Percentiles rank a stretch among this genome's conserved stretches.
These are phyloP conservation scores for Talaromyces sp. DNA, from an alignment of 2,329 filamentous ascomycete genomes.

Conservation along the genomic window DNA sequence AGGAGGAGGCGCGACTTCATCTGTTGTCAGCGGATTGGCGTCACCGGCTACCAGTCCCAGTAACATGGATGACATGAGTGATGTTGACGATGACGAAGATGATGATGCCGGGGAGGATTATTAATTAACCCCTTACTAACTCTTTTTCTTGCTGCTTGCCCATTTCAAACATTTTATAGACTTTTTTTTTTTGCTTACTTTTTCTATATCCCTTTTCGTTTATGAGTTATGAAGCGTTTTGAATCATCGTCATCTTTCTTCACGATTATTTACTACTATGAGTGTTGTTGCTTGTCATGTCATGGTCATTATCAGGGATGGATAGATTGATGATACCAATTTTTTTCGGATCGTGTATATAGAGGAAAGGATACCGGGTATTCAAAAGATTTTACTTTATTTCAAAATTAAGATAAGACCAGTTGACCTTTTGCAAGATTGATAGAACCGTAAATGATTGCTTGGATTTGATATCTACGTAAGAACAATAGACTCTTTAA, in stretches of 20 bases:
- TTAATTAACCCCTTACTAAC: no score
- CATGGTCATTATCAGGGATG: neutral
- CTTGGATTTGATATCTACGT: neutral
- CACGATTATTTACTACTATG: no score
- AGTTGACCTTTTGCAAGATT: no score
- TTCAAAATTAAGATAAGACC: no score
- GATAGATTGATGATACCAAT: constrained; percentile 4
- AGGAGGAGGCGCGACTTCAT: constrained; percentile 20
- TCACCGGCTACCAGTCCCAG: constrained; percentile 30
- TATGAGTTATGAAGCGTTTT: constrained; percentile 9
- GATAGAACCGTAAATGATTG: neutral
- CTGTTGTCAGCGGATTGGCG: constrained; percentile 34
- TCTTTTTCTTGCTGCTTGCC: no score
- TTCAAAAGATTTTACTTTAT: no score
- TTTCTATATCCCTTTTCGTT: constrained; percentile 4
- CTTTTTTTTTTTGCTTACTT: neutral
- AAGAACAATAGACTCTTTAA: neutral
- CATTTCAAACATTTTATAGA: constrained; percentile 1
- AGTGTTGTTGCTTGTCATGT: neutral
- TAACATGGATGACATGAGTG: constrained; percentile 15
- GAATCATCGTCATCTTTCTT: neutral
- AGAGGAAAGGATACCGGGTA: neutral
- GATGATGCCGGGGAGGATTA: constrained; percentile 13
- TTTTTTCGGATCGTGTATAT: constrained; percentile 4
- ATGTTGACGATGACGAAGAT: constrained; percentile 11